Evolutionary conservation across 2,329 filamentous ascomycete species (phyloP).

Genomic region (Diaporthe amygdali): DNA sequence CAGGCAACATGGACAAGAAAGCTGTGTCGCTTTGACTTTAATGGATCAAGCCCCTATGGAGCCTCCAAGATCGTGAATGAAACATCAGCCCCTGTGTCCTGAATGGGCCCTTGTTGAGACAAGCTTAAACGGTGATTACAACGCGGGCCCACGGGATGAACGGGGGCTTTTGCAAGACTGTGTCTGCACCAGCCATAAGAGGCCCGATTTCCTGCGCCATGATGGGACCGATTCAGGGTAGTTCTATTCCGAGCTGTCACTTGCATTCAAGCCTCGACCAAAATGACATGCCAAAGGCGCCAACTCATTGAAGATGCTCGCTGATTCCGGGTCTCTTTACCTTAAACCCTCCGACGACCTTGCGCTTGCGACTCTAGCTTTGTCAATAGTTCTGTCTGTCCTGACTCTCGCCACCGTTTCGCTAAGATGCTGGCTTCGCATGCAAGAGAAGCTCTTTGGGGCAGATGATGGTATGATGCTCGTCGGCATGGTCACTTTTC

Average conservation of each 20-base stretch:
- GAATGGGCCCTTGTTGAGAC: not conserved
- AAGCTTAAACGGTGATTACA: not conserved
- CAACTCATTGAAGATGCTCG: not conserved
- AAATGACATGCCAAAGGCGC: not conserved
- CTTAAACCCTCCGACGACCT: not conserved
- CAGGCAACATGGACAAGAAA: not conserved
- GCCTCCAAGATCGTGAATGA: not conserved
- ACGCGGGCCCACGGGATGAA: not conserved
- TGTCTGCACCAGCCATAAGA: not conserved
- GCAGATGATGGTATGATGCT: not conserved
- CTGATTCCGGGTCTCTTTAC: not conserved
- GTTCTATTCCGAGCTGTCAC: not conserved
- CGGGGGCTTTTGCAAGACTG: not conserved
- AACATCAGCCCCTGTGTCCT: not conserved
- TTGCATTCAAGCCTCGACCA: not conserved
- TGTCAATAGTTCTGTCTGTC: not conserved
- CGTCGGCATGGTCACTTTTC: not conserved
- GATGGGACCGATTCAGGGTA: not conserved
- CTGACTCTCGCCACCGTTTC: not conserved
- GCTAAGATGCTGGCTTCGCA: conserved; percentile 1
- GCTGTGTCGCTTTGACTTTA: not conserved
- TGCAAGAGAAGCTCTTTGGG: not conserved
- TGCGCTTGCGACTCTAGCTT: not conserved
- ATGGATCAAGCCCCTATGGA: not conserved
- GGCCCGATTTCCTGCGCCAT: not conserved